Percentiles rank a stretch among this genome's conserved stretches.
These are phyloP conservation scores for Trichoderma guizhouense DNA, from an alignment of 2,329 filamentous ascomycete species.

Conservation along the genomic window DNA sequence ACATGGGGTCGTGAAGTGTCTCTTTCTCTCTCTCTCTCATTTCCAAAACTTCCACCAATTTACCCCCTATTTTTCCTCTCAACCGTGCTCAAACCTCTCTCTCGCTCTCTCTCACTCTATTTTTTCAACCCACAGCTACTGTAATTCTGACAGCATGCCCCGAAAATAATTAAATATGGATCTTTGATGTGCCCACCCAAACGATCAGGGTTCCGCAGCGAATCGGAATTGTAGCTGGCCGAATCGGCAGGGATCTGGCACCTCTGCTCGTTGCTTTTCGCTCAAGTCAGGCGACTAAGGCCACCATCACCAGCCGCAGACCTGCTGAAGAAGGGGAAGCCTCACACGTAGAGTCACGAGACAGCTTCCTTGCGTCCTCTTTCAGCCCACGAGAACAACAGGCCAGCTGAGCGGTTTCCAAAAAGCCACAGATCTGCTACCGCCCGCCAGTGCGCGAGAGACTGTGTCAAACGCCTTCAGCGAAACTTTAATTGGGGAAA, in stretches of 20 bases:
- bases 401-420: conserved; percentile 8
- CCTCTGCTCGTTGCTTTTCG: not conserved
- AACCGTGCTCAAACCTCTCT: not conserved
- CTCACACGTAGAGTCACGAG: conserved; percentile 13
- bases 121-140: not conserved
- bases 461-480: not conserved
- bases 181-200: conserved; percentile 6
- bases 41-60: not conserved
- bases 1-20: not conserved
- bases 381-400: not conserved
- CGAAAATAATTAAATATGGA: conserved; percentile 14
- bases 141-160: conserved; percentile 7
- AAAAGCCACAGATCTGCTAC: not conserved
- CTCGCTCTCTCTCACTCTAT: not conserved
- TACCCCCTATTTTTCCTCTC: not conserved
- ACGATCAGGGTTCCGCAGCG: not conserved
- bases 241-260: not conserved
- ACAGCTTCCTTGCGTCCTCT: not conserved
- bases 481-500: not conserved
- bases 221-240: conserved; percentile 18
- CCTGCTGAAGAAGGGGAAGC: not conserved
- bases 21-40: not conserved
- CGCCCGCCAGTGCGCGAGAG: not conserved
- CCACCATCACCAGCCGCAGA: not conserved
- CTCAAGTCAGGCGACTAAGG: conserved; percentile 14